Evolutionary conservation across 805 yeast genomes (phyloP), one percentile per base, ranked within the genome.

Genomic region (Zygoascus biomembranicola): DNA sequence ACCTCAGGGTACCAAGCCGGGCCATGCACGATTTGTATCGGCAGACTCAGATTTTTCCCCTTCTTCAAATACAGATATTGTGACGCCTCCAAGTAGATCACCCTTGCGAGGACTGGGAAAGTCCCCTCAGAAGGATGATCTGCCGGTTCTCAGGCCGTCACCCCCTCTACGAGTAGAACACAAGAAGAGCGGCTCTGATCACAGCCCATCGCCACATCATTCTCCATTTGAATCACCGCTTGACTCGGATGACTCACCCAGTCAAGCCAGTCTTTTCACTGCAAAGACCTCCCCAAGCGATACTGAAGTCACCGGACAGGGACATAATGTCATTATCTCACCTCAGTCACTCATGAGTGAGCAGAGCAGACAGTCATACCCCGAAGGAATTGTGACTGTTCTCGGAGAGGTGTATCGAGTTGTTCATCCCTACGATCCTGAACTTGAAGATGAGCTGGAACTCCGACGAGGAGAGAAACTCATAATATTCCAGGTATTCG

Each of bases 401-500:
- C 52, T 57, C 1, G 55, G 55, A 14, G 95, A 95, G 54, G 79
- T 88, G n/a, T 87, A 82, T 69, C 77, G 73, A 65, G 95, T 90
- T 41, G 59, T 84, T 32, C 85, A 80, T 63, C 82, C 79, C 59
- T 90, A 89, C 68, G 74, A 70, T 51, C 90, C 96, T 5, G 88
- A 84, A 63, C 81, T 89, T n/a, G 84, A 80, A 5, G 96, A 90
- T 67, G 97, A 90, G 71, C 74, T 90, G 59, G 72, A 80, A 16
- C 69, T 90, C 19, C 66, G 73, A 18, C 84, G 82, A 56, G 81
- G 80, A 58, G 97, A 90, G 66, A 63, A 86, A 47, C 76, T 90
- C 54, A 83, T 86, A 61, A 73, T 90, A 20, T 71, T 87, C 55
- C 89, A 87, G 66, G 81, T 80, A 63, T 88, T 95, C 11, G 90